These are phyloP conservation scores for Pleurozium schreberi DNA, from an alignment of 225 moss, liverwort and hornwort species.

Conservation along the genomic window DNA sequence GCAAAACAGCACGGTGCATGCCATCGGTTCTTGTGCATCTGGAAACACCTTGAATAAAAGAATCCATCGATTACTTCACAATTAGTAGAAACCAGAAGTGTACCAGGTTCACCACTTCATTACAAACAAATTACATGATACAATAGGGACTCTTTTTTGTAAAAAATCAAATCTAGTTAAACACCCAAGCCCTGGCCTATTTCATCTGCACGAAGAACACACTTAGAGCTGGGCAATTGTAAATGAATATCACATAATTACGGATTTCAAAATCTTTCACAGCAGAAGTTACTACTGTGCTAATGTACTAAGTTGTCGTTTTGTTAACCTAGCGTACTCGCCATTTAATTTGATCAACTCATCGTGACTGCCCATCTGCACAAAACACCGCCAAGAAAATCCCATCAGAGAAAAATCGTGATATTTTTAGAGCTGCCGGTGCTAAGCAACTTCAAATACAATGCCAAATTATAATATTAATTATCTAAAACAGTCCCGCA, in stretches of 20 bases:
- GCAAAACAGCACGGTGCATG: neutral
- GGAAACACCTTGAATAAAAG: neutral
- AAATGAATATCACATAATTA: neutral
- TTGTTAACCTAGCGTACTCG: slow-evolving; percentile 83
- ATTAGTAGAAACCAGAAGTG: neutral
- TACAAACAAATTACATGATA: neutral
- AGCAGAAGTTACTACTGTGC: slow-evolving; percentile 13
- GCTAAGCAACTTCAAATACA: neutral
- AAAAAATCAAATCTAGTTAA: neutral
- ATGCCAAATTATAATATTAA: neutral
- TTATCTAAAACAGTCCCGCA: neutral
- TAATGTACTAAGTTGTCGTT: slow-evolving; percentile 69
- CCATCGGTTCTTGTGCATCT: neutral
- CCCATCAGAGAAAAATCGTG: neutral
- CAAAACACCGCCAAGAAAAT: neutral
- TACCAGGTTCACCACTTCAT: neutral
- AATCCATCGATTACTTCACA: neutral
- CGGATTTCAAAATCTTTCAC: slow-evolving; percentile 8
- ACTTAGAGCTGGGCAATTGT: neutral
- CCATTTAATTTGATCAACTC: slow-evolving; percentile 77
- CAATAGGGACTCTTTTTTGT: neutral
- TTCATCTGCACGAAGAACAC: neutral
- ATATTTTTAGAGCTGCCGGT: neutral
- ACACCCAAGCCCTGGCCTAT: neutral
- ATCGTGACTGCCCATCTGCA: slow-evolving; percentile 94